These are phyloP conservation scores for Ascosphaera pollenicola DNA, from an alignment of 2,329 filamentous ascomycete species.

Conservation along the genomic window DNA sequence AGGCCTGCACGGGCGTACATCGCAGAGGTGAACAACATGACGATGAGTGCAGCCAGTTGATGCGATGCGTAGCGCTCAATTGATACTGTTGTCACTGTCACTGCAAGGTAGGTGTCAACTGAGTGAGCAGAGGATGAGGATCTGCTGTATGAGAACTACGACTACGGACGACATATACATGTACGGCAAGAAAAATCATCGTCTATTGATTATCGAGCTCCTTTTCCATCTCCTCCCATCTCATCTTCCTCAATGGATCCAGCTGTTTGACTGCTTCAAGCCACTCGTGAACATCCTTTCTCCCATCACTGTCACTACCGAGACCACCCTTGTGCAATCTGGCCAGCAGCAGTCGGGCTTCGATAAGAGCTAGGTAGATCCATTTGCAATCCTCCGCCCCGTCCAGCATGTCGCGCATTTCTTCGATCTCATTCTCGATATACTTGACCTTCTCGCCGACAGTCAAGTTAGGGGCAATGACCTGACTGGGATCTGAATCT, in stretches of 20 bases:
- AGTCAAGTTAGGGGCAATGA: conserved; percentile 43
- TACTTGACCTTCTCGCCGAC: conserved; percentile 40
- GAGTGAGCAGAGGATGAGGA: too few relatives aligned
- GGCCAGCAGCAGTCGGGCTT: conserved; percentile 37
- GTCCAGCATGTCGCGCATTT: conserved; percentile 43
- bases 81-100: too few relatives aligned
- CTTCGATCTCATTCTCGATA: conserved; percentile 47
- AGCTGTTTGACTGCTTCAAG: conserved; percentile 42
- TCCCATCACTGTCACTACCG: conserved; percentile 25
- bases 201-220: too few relatives aligned
- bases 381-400: conserved; percentile 58
- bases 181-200: too few relatives aligned
- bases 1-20: too few relatives aligned
- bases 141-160: too few relatives aligned
- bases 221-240: conserved; percentile 51
- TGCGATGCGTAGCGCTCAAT: too few relatives aligned
- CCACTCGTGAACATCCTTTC: conserved; percentile 31
- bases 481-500: conserved; percentile 17
- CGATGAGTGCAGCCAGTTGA: too few relatives aligned
- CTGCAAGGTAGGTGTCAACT: too few relatives aligned
- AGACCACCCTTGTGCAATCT: conserved; percentile 27
- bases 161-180: too few relatives aligned
- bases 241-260: conserved; percentile 50
- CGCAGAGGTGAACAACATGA: too few relatives aligned
- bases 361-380: conserved; percentile 70